Conservation (phyloP, 768 basidiomycete species). For the Chalciporus piperatus region DNA sequence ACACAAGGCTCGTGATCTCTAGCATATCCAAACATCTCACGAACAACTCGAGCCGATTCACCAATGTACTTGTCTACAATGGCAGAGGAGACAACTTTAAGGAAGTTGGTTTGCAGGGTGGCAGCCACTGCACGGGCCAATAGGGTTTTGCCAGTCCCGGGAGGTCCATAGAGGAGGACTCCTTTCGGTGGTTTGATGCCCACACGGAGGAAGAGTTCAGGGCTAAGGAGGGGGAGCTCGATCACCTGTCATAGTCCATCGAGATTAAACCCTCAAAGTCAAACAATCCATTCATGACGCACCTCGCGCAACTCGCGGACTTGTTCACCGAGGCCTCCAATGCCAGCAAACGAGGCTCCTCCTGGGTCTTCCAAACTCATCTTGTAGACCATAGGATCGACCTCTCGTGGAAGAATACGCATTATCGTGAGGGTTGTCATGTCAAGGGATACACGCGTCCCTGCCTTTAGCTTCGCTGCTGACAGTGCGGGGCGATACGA, state of each 20-base stretch:
- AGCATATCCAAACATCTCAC: conserved; percentile 99
- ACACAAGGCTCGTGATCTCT: conserved; percentile 97
- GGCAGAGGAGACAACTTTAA: conserved; percentile 97
- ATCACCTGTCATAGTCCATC: conserved; percentile 61
- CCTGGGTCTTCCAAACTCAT: conserved; percentile 99
- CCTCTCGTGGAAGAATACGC: conserved; percentile 96
- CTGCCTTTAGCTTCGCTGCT: conserved; percentile 87
- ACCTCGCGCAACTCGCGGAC: conserved; percentile 95
- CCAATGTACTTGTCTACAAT: conserved; percentile 99
- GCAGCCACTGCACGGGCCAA: conserved; percentile 96
- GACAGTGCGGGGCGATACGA: conserved; percentile 93
- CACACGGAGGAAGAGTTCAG: conserved; percentile 92
- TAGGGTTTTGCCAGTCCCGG: conserved; percentile 95
- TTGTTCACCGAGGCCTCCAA: conserved; percentile 94
- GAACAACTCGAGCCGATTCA: conserved; percentile 91
- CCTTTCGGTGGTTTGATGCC: conserved; percentile 97
- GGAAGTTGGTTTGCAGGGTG: conserved; percentile 91
- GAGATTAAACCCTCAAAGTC: neutral
- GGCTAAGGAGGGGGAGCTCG: conserved; percentile 90
- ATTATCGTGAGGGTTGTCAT: conserved; percentile 99
- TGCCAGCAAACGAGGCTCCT: conserved; percentile 92
- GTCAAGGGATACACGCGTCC: conserved; percentile 94
- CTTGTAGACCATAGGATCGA: conserved; percentile 98
- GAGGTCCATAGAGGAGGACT: conserved; percentile 93
- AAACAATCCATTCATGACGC: conserved; percentile 16